Percentiles rank a stretch among this genome's conserved stretches.
Conservation (phyloP, 176 grass and related monocot species). For the Triticum monococcum region DNA sequence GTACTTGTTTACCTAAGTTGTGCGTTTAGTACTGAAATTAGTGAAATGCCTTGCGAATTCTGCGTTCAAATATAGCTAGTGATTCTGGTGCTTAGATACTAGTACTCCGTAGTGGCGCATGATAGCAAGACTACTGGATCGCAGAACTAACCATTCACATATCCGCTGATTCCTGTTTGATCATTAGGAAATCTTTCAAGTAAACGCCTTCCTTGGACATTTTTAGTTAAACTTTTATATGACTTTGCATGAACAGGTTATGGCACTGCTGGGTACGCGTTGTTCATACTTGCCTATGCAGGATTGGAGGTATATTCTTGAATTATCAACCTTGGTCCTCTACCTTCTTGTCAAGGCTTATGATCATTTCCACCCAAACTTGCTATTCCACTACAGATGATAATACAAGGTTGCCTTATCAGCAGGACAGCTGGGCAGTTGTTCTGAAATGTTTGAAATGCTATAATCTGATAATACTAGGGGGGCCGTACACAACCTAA, state of each 20-base stretch:
- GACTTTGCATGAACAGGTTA: conserved; percentile 61
- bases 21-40: background rate
- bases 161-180: conserved; percentile 9
- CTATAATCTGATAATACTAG: background rate
- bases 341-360: background rate
- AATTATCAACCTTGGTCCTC: background rate
- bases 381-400: background rate
- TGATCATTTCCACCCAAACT: background rate
- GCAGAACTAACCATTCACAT: background rate
- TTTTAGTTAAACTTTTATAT: background rate
- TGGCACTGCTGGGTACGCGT: conserved; percentile 91
- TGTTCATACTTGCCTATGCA: conserved; percentile 89
- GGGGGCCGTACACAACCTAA: background rate
- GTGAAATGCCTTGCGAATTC: background rate
- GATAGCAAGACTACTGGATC: background rate
- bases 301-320: conserved; percentile 75
- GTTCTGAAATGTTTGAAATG: conserved; percentile 1
- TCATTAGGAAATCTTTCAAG: background rate
- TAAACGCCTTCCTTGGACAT: background rate
- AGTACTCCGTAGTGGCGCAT: background rate
- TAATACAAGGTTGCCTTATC: background rate
- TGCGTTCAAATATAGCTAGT: background rate
- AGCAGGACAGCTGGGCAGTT: background rate
- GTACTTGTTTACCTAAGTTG: background rate
- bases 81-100: background rate